Evolutionary conservation across 140 eudicot genomes (phyloP).

Genomic region (Erigeron philadelphicus): DNA sequence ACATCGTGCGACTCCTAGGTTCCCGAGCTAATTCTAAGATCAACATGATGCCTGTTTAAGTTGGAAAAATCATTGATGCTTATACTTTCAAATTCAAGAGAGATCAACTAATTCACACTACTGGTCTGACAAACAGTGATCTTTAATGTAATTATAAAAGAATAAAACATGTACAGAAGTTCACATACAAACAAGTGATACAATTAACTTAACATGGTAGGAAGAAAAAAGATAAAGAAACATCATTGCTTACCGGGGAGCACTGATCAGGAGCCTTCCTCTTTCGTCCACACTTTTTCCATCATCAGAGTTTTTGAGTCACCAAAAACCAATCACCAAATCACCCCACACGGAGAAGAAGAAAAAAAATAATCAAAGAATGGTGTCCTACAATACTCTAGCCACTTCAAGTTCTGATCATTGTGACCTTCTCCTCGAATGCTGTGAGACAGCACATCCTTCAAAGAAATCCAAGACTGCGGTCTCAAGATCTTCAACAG

Average conservation of each 20-base stretch:
- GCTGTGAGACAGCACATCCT: conserved; percentile 23
- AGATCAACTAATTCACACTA: neutral
- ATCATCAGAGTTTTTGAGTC: conserved; percentile 19
- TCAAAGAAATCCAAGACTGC: conserved; percentile 30
- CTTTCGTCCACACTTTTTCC: conserved; percentile 27
- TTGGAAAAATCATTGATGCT: too few relatives aligned
- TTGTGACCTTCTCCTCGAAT: conserved; percentile 30
- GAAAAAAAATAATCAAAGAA: conserved; percentile 28
- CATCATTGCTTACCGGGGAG: conserved; percentile 54
- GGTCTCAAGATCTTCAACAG: conserved; percentile 30
- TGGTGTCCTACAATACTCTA: conserved; percentile 11
- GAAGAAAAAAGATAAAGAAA: conserved; percentile 21
- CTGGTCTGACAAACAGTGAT: conserved; percentile 25
- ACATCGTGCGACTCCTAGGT: too few relatives aligned
- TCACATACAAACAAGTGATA: conserved; percentile 49
- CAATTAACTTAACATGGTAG: conserved; percentile 31
- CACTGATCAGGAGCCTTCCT: conserved; percentile 26
- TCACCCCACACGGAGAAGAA: conserved; percentile 32
- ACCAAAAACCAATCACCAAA: conserved; percentile 36
- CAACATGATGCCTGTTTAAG: neutral
- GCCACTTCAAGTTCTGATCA: conserved; percentile 6
- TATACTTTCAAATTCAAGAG: too few relatives aligned
- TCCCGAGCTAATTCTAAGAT: neutral
- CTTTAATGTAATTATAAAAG: conserved; percentile 27
- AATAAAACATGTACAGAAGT: conserved; percentile 41